Base-by-base conservation (phyloP, 768 basidiomycete species). In the Suillus bovinus region DNA sequence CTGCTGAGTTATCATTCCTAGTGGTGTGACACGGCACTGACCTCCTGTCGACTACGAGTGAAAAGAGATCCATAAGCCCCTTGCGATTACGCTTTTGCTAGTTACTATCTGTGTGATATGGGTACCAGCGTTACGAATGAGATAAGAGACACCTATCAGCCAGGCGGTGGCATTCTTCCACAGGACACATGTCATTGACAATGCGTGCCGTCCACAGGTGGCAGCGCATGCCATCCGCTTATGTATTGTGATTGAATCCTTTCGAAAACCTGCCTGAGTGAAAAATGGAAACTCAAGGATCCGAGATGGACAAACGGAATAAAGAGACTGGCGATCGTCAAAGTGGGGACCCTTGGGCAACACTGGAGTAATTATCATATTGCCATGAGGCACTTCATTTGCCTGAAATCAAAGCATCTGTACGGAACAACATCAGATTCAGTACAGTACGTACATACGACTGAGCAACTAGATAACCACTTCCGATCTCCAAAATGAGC, bases 401-500 rank as follows among this genome's bases (percentile, higher is more conserved):
- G 55, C 27, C 27, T 10, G 27, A 39, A 17, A 56, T 56, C 55
- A 29, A 56, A 29, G 55, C 55, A 56, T 56, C 38, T 39, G 55
- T 56, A 56, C 24, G 38, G 5, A 56, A 56, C 24, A 5, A 56
- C 38, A 56, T 56, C 38, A 56, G 38, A 39, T 27, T 20, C 38
- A 17, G 36, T 56, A 56, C 55, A 39, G 38, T 34, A 61, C 61
- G 42, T 69, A 74, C 68, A 70, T 64, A 73, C 64, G 66, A 24
- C 55, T 44, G 56, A 64, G 27, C 58, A 24, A 47, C 44, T 33
- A 62, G 49, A 71, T 59, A 63, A 63, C 59, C 59, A 69, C 65
- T 63, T 57, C 59, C 44, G 49, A 53, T 52, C 62, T 49, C 63
- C 63, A 61, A 59, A 56, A 57, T 17, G 57, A 50, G 86, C 88